A percentile compares a stretch with the other conserved stretches of the same genome.
phyloP scores from a whole-genome alignment of 169 alveolate species.

The Cyclospora cayetanensis region DNA sequence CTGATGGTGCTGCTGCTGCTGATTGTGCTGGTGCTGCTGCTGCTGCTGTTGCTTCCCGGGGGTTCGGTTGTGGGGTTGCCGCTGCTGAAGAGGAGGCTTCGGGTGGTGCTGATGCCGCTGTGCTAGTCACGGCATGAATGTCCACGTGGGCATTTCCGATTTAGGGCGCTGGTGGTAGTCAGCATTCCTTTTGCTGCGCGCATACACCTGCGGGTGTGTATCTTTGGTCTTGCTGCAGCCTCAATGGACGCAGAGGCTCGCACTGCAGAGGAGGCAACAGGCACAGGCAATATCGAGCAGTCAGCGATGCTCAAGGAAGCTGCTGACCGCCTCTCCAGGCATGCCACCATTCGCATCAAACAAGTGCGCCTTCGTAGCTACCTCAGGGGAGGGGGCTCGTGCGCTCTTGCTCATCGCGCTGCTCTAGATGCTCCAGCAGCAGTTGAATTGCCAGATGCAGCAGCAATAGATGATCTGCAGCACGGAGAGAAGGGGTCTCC shows the following conservation, averaged over 20 bases:
- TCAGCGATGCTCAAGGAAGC: not conserved
- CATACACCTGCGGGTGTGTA: not conserved
- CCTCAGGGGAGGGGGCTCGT: not conserved
- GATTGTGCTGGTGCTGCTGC: not conserved
- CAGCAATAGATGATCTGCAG: not conserved
- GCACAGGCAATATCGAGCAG: not conserved
- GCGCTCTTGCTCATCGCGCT: not conserved
- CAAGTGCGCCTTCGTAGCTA: not conserved
- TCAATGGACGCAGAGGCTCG: not conserved
- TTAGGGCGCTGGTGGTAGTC: too few species aligned
- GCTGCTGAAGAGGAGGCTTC: not conserved
- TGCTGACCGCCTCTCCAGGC: not conserved
- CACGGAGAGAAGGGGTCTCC: too few species aligned
- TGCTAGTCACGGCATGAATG: too few species aligned
- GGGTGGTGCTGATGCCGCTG: not conserved
- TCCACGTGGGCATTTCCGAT: too few species aligned
- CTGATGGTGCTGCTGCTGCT: conserved; percentile 48
- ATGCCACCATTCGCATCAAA: not conserved
- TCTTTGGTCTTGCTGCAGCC: not conserved
- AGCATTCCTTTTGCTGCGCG: not conserved
- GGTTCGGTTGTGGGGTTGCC: not conserved
- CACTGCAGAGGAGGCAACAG: not conserved
- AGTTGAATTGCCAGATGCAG: not conserved
- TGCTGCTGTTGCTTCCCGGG: not conserved
- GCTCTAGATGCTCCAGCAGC: not conserved